Evolutionary conservation across 805 yeast species (phyloP), one percentile per base, ranked within the genome.

Genomic region (Saccharomyces mikatae): DNA sequence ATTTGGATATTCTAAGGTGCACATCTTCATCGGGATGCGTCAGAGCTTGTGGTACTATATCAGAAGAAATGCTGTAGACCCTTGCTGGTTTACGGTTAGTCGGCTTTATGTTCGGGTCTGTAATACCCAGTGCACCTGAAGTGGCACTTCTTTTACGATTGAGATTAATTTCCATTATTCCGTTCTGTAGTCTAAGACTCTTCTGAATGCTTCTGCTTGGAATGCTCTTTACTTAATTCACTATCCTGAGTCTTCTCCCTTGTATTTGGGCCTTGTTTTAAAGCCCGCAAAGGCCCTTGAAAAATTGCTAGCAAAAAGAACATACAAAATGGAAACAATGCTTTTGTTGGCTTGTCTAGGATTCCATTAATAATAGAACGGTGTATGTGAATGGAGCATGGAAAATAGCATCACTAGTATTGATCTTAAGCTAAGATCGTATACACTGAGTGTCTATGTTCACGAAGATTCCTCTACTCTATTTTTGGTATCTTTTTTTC

Each of bases 51-150:
- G 71, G 70, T 9, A 67, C 58, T 41, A 67, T 61, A 36, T 62
- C 68, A 9, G 71, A 66, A 11, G 71, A 63, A 17, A 67, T 56
- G 56, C 69, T 65, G 48, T 65, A 62, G 21, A 65, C 57, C 29
- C 63, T 55, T 2, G 52, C 44, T n/a, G 44, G 44, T 36, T 17
- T 36, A 24, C 44, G 24, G 11, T 36, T n/a, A 36, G 17, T 36
- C 22, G 44, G 24, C 8, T 36, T 36, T 36, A 36, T 36, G 24
- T 36, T 36, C 11, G 44, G 44, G 44, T 36, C 8, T 17, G 44
- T 17, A 13, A 36, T 24, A 1, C 22, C 24, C 24, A 36, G 13
- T 9, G 60, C 56, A 26, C 50, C 49, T 24, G 54, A 31, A 2
- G 59, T 56, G 10, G 29, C 50, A 30, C 60, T 58, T 46, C 57